phyloP scores from a whole-genome alignment of 2,329 filamentous ascomycete species.

The Claviceps pazoutovae region DNA sequence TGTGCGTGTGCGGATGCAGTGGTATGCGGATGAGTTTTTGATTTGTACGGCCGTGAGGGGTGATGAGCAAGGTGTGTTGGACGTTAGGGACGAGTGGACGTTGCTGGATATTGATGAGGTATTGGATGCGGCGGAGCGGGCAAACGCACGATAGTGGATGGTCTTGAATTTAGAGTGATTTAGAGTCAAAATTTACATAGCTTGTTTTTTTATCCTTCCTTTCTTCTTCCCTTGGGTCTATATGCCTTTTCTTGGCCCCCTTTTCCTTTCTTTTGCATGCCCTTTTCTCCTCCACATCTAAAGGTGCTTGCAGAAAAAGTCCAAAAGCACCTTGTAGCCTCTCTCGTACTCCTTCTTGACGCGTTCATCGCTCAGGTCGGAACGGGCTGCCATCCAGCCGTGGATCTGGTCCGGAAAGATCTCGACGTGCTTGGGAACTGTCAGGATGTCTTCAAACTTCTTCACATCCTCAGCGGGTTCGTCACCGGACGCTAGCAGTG shows the following conservation, averaged over 20 bases:
- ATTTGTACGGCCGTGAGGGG: slow-evolving; percentile 36
- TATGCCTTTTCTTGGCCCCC: not conserved
- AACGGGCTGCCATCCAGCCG: slow-evolving; percentile 60
- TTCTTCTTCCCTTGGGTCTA: not conserved
- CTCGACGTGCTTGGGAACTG: slow-evolving; percentile 46
- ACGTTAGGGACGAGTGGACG: slow-evolving; percentile 16
- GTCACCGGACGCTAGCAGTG: slow-evolving; percentile 52
- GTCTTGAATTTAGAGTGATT: no score
- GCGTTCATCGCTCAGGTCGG: slow-evolving; percentile 40
- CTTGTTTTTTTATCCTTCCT: not conserved
- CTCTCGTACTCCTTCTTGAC: slow-evolving; percentile 49
- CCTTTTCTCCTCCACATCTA: slow-evolving; percentile 8
- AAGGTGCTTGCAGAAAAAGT: slow-evolving; percentile 42
- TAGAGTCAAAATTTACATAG: no score
- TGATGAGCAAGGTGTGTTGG: slow-evolving; percentile 22
- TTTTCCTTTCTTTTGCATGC: not conserved
- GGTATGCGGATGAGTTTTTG: slow-evolving; percentile 39
- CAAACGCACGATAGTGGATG: not conserved
- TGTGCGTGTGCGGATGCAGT: slow-evolving; percentile 21
- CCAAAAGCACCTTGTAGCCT: slow-evolving; percentile 44
- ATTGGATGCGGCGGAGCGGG: slow-evolving; percentile 27
- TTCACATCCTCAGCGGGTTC: slow-evolving; percentile 42
- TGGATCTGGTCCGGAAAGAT: slow-evolving; percentile 54
- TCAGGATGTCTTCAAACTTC: slow-evolving; percentile 40
- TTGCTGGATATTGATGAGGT: slow-evolving; percentile 30